A percentile compares a stretch with the other conserved stretches of the same genome.
These are phyloP conservation scores for Babesia bovis DNA, from an alignment of 169 alveolate species.

Conservation along the genomic window DNA sequence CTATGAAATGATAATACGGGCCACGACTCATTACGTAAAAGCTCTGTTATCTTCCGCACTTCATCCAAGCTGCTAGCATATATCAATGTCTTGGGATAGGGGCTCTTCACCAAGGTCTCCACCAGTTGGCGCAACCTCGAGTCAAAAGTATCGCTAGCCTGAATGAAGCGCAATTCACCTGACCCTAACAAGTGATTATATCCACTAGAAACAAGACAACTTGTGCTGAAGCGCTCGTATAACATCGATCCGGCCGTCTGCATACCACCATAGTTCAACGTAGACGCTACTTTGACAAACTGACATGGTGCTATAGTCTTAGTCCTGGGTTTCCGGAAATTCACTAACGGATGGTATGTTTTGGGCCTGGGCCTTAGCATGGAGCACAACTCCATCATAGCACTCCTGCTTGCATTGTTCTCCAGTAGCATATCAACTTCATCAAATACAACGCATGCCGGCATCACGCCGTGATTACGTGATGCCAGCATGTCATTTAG, in stretches of 20 bases:
- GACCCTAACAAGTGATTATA: slow-evolving; percentile 21
- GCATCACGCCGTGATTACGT: slow-evolving; percentile 36
- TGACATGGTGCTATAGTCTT: slow-evolving; percentile 65
- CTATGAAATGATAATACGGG: slow-evolving; percentile 74
- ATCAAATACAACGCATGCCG: slow-evolving; percentile 74
- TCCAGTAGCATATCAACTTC: slow-evolving; percentile 75
- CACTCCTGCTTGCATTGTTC: slow-evolving; percentile 73
- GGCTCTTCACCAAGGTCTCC: slow-evolving; percentile 31
- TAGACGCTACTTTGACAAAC: slow-evolving; percentile 70
- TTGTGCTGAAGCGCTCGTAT: slow-evolving; percentile 69
- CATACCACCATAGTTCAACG: slow-evolving; percentile 70
- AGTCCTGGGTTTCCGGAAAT: neutral
- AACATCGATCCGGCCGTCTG: slow-evolving; percentile 76
- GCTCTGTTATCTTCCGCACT: neutral
- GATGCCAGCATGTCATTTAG: slow-evolving; percentile 52
- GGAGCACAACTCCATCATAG: slow-evolving; percentile 70
- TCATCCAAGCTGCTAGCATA: slow-evolving; percentile 19
- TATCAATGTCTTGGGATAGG: slow-evolving; percentile 45
- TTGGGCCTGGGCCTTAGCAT: slow-evolving; percentile 70
- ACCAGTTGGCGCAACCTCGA: slow-evolving; percentile 13
- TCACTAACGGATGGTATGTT: slow-evolving; percentile 67
- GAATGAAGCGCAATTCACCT: neutral
- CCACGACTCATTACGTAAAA: slow-evolving; percentile 65
- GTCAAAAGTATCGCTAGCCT: slow-evolving; percentile 10
- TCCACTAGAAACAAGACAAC: slow-evolving; percentile 19